phyloP scores from a whole-genome alignment of 768 basidiomycete species.

The Lentinus tigrinus region DNA sequence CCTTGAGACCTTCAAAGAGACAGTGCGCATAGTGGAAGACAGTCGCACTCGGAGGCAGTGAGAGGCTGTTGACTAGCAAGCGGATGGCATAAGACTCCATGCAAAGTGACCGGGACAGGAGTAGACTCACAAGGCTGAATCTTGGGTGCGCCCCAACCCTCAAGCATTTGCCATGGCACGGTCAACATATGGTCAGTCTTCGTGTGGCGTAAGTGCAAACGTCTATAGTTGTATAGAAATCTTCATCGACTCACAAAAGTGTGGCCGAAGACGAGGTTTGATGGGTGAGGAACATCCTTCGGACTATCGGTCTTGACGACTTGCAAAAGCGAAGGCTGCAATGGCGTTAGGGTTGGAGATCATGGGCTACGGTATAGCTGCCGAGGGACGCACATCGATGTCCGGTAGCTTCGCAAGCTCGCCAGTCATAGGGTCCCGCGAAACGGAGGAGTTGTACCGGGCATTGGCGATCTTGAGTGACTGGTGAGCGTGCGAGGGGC shows the following conservation, averaged over 20 bases:
- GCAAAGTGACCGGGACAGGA: neutral
- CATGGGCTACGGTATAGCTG: neutral
- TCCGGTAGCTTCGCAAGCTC: conserved; percentile 46
- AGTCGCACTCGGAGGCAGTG: conserved; percentile 74
- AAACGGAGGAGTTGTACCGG: conserved; percentile 15
- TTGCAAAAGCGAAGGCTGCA: conserved; percentile 53
- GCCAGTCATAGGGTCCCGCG: conserved; percentile 48
- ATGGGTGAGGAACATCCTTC: conserved; percentile 59
- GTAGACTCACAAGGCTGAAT: conserved; percentile 75
- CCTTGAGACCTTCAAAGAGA: conserved; percentile 93
- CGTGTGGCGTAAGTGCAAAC: conserved; percentile 9
- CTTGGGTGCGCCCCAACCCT: conserved; percentile 81
- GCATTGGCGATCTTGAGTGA: conserved; percentile 2
- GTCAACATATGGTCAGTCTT: conserved; percentile 88
- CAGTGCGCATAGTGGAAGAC: conserved; percentile 94
- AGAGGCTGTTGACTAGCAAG: conserved; percentile 60
- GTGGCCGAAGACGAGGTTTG: conserved; percentile 77
- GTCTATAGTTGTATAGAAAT: neutral
- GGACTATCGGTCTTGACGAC: conserved; percentile 50
- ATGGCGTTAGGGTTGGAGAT: neutral
- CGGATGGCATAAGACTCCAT: neutral
- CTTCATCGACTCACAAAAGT: conserved; percentile 61
- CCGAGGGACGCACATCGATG: conserved; percentile 45
- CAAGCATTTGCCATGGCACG: conserved; percentile 62
- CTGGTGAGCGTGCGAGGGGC: conserved; percentile 2